These are phyloP conservation scores for Lumnitzera littorea DNA, from an alignment of 345 rosid species.

Conservation along the genomic window DNA sequence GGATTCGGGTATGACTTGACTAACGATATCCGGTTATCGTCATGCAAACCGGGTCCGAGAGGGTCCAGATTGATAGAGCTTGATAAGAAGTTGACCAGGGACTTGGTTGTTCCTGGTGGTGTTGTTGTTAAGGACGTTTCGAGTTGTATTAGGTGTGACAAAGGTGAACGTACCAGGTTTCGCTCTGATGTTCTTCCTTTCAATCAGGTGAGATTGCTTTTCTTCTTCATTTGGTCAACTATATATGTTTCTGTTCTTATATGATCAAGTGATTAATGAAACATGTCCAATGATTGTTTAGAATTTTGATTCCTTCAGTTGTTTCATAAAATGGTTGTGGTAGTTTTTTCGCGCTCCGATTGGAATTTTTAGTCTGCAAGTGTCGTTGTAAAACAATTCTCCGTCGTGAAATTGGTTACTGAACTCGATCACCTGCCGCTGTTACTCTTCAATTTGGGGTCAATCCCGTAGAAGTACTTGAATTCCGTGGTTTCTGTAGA, in stretches of 20 bases:
- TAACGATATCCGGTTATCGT: conserved; percentile 46
- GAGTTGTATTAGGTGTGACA: conserved; percentile 73
- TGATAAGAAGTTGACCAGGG: conserved; percentile 31
- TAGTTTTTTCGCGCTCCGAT: no score
- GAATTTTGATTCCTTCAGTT: neutral
- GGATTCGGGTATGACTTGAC: conserved; percentile 77
- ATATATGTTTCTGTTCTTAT: neutral
- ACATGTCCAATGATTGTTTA: neutral
- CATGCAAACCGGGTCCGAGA: conserved; percentile 44
- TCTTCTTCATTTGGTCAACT: neutral
- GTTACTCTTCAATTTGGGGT: no score
- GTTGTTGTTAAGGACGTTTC: conserved; percentile 56
- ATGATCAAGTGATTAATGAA: neutral
- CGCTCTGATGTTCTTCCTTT: conserved; percentile 79
- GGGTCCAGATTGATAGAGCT: conserved; percentile 54
- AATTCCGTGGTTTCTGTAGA: no score
- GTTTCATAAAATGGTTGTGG: no score
- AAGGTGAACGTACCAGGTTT: conserved; percentile 85
- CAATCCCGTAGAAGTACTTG: no score
- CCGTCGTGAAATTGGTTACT: no score
- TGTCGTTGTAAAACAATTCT: no score
- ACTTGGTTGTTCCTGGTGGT: conserved; percentile 71
- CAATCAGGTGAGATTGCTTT: conserved; percentile 44
- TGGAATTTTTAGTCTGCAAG: no score
- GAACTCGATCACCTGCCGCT: no score